Conservation (phyloP, 495 filamentous ascomycete species). For the Echria macrotheca region DNA sequence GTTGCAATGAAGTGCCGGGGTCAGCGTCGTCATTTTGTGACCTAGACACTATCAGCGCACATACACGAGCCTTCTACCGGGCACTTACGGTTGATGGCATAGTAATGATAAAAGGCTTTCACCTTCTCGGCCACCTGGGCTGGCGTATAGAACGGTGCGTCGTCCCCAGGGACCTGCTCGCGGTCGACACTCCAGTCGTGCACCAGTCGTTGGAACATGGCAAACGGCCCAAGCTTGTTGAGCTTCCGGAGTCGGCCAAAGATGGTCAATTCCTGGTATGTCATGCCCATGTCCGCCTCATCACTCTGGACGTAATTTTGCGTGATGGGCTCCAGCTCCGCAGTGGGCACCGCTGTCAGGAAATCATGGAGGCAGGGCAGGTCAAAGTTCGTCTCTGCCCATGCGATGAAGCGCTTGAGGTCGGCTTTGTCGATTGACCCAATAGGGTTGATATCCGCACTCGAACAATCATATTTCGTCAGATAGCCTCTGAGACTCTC, state of each 20-base stretch:
- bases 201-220: slow-evolving; percentile 63
- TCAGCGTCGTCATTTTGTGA: slow-evolving; percentile 64
- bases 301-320: slow-evolving; percentile 14
- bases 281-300: slow-evolving; percentile 33
- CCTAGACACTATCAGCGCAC: no score
- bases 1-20: slow-evolving; percentile 44
- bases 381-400: slow-evolving; percentile 53
- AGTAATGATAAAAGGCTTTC: slow-evolving; percentile 62
- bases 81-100: slow-evolving; percentile 40
- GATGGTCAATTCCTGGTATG: slow-evolving; percentile 44
- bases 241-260: slow-evolving; percentile 57
- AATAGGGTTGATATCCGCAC: slow-evolving; percentile 52
- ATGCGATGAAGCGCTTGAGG: slow-evolving; percentile 48
- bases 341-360: slow-evolving; percentile 69
- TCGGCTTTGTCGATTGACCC: slow-evolving; percentile 68
- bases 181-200: slow-evolving; percentile 60
- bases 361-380: slow-evolving; percentile 75
- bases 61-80: no score
- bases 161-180: slow-evolving; percentile 22
- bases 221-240: slow-evolving; percentile 66
- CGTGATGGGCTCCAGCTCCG: slow-evolving; percentile 66
- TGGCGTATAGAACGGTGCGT: slow-evolving; percentile 28
- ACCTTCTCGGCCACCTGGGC: slow-evolving; percentile 55
- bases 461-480: slow-evolving; percentile 27
- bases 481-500: no score